These are phyloP conservation scores for Scheffersomyces coipomensis DNA, from an alignment of 805 yeast species.

Conservation along the genomic window DNA sequence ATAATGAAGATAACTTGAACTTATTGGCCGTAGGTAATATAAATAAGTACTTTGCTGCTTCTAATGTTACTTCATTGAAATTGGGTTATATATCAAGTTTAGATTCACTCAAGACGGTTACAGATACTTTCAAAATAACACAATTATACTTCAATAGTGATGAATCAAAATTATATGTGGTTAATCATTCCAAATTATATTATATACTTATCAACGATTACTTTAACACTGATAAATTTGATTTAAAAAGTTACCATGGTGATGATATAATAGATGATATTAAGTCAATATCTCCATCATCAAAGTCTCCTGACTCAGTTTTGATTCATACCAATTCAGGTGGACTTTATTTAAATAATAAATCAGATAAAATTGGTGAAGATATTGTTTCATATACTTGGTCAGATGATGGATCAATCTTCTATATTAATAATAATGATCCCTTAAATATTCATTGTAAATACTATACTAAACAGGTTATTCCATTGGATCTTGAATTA, in stretches of 20 bases:
- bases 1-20: slow-evolving; percentile 14
- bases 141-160: slow-evolving; percentile 27
- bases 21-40: slow-evolving; percentile 28
- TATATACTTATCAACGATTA: background rate
- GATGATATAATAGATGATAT: slow-evolving; percentile 6
- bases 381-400: slow-evolving; percentile 4
- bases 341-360: background rate
- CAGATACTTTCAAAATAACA: slow-evolving; percentile 6
- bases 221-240: background rate
- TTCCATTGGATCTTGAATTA: background rate
- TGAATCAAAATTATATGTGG: slow-evolving; percentile 25
- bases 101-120: slow-evolving; percentile 4
- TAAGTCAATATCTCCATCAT: slow-evolving; percentile 17
- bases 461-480: background rate
- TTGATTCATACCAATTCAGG: slow-evolving; percentile 12
- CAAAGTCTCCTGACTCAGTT: slow-evolving; percentile 10
- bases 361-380: slow-evolving; percentile 1
- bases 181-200: slow-evolving; percentile 13
- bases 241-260: background rate
- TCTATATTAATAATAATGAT: background rate
- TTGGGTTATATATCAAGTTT: slow-evolving; percentile 23
- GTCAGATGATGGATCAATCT: background rate
- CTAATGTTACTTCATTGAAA: slow-evolving; percentile 24
- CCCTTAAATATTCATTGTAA: background rate
- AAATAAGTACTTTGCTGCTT: slow-evolving; percentile 26